These are phyloP conservation scores for Uromyces viciae-fabae DNA, from an alignment of 1,284 basidiomycete genomes.

Conservation along the genomic window DNA sequence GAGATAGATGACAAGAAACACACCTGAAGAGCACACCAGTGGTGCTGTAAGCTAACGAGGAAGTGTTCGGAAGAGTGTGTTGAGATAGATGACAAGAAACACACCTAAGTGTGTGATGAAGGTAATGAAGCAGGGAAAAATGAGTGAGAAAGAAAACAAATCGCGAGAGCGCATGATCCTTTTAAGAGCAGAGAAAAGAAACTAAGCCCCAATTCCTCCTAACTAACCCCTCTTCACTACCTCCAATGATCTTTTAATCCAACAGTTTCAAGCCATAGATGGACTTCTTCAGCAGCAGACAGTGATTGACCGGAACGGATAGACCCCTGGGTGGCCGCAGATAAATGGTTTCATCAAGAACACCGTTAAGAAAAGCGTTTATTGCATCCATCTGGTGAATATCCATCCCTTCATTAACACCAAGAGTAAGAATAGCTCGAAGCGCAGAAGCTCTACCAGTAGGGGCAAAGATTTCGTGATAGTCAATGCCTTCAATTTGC, in stretches of 20 bases:
- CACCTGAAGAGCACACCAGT: neutral
- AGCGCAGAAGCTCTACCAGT: neutral
- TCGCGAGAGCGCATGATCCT: too few relatives aligned
- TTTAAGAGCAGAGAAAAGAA: too few relatives aligned
- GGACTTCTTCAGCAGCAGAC: neutral
- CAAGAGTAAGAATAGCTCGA: neutral
- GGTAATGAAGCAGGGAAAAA: too few relatives aligned
- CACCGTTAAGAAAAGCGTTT: neutral
- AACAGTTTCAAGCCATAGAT: too few relatives aligned
- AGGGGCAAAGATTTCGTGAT: conserved; percentile 1
- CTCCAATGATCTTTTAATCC: too few relatives aligned
- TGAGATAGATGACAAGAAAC: too few relatives aligned
- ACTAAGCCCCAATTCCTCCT: too few relatives aligned
- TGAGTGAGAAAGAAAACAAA: too few relatives aligned
- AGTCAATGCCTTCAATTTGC: neutral
- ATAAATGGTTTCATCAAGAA: neutral
- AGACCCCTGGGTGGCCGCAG: neutral
- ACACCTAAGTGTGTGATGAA: too few relatives aligned
- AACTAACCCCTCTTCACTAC: too few relatives aligned
- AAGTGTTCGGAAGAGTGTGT: too few relatives aligned
- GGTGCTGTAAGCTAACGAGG: too few relatives aligned
- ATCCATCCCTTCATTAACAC: neutral
- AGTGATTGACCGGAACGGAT: neutral
- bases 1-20: neutral
- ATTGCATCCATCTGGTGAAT: conserved; percentile 6